A percentile compares a stretch with the other conserved stretches of the same genome.
Evolutionary conservation across 805 yeast genomes (phyloP).

Genomic region (Jamesozyma spencerorum): DNA sequence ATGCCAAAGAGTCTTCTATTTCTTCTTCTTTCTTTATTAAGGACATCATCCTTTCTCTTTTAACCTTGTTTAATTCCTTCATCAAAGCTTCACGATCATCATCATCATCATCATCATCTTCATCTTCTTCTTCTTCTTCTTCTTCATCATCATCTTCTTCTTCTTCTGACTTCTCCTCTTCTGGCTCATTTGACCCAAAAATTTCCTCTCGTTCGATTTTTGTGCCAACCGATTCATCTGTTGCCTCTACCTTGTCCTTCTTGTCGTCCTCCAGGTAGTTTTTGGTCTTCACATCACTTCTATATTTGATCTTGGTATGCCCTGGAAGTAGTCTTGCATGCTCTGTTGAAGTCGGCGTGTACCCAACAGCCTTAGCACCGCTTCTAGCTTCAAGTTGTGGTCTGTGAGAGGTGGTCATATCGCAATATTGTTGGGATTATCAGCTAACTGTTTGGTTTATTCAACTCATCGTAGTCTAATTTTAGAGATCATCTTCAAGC

Average conservation of each 20-base stretch:
- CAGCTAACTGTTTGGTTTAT: too few species aligned
- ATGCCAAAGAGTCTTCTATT: slow-evolving; percentile 2
- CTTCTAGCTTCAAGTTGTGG: slow-evolving; percentile 63
- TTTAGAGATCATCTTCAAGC: not conserved
- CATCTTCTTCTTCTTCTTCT: slow-evolving; percentile 26
- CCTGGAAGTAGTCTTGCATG: slow-evolving; percentile 50
- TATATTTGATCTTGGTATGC: slow-evolving; percentile 42
- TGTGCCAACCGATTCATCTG: not conserved
- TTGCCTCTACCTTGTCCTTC: not conserved
- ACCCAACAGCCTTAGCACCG: slow-evolving; percentile 34
- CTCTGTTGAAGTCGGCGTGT: slow-evolving; percentile 36
- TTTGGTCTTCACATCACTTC: not conserved
- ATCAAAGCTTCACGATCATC: slow-evolving; percentile 36
- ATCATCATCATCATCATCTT: slow-evolving; percentile 13
- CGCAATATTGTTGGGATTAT: too few species aligned
- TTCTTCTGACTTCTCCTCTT: slow-evolving; percentile 29
- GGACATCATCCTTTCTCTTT: slow-evolving; percentile 28
- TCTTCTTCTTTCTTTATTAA: slow-evolving; percentile 20
- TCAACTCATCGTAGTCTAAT: not conserved
- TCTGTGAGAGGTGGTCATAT: slow-evolving; percentile 61
- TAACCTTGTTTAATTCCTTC: slow-evolving; percentile 33
- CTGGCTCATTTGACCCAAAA: too few species aligned
- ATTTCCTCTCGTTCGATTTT: not conserved
- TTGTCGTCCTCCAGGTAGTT: not conserved
- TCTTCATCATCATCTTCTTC: slow-evolving; percentile 31